Evolutionary conservation across 2,329 filamentous ascomycete genomes (phyloP).

Genomic region (Pseudogymnoascus sp.): DNA sequence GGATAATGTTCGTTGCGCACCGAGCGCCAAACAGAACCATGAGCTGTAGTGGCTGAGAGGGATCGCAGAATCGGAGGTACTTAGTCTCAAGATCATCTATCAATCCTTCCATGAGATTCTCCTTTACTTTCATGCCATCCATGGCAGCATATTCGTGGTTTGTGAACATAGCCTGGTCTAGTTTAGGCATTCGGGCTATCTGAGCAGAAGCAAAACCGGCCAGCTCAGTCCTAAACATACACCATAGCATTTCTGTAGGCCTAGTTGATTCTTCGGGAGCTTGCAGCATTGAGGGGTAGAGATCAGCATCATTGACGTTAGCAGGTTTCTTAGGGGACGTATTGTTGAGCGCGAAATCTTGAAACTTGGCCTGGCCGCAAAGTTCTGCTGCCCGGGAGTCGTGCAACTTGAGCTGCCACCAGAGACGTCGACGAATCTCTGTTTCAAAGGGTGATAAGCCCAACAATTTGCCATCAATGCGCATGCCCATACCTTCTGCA

Average conservation of each 20-base stretch:
- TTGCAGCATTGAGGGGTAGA: constrained; percentile 50
- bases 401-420: constrained; percentile 50
- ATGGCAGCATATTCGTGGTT: constrained; percentile 16
- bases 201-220: constrained; percentile 12
- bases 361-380: constrained; percentile 23
- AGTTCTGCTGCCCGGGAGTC: constrained; percentile 29
- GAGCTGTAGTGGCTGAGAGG: constrained; percentile 31
- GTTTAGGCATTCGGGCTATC: constrained; percentile 10
- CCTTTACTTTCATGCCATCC: constrained; percentile 14
- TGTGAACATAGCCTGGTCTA: constrained; percentile 11
- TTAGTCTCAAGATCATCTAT: constrained; percentile 34
- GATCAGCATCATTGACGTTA: constrained; percentile 55
- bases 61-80: constrained; percentile 35
- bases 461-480: constrained; percentile 53
- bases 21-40: constrained; percentile 17
- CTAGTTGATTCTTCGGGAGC: constrained; percentile 43
- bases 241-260: constrained; percentile 47
- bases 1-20: constrained; percentile 13
- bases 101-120: constrained; percentile 21
- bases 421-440: constrained; percentile 61
- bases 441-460: constrained; percentile 56
- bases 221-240: constrained; percentile 15
- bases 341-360: constrained; percentile 22
- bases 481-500: constrained; percentile 61
- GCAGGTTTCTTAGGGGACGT: constrained; percentile 42